Evolutionary conservation across 768 basidiomycete species (phyloP).

Genomic region (Lactarius indigo): DNA sequence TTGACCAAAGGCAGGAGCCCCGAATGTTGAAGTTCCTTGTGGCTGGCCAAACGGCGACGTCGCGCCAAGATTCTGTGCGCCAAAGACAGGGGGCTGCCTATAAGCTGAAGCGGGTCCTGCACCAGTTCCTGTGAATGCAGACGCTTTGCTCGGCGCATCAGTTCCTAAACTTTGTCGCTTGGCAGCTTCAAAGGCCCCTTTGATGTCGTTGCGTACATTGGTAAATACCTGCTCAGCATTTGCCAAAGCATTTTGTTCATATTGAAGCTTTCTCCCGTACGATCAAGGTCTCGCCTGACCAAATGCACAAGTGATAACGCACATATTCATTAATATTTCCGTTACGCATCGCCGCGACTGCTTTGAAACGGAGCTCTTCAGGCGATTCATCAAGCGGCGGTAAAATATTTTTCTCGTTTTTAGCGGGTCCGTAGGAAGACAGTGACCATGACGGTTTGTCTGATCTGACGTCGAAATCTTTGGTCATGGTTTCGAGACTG

Average conservation of each 20-base stretch:
- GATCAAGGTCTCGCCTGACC: neutral
- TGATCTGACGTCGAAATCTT: constrained; percentile 43
- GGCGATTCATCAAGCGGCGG: constrained; percentile 62
- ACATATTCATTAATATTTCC: constrained; percentile 67
- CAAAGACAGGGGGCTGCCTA: constrained; percentile 37
- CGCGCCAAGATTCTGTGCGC: constrained; percentile 20
- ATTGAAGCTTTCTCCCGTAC: constrained; percentile 39
- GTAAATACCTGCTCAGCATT: constrained; percentile 47
- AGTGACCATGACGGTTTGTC: constrained; percentile 82
- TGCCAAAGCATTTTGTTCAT: constrained; percentile 51
- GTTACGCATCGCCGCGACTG: constrained; percentile 47
- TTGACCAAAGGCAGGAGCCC: constrained; percentile 30
- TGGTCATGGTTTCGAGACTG: constrained; percentile 56
- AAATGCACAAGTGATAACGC: constrained; percentile 29
- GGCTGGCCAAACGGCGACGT: constrained; percentile 22
- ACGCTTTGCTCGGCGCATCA: constrained; percentile 9
- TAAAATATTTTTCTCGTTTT: constrained; percentile 63
- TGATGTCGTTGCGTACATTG: constrained; percentile 42
- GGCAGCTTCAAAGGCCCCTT: constrained; percentile 46
- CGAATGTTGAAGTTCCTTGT: constrained; percentile 41
- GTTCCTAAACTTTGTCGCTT: constrained; percentile 38
- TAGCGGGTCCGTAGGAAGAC: constrained; percentile 71
- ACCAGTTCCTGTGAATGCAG: constrained; percentile 9
- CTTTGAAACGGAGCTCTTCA: constrained; percentile 72
- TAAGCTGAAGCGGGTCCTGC: constrained; percentile 27